Evolutionary conservation across 768 basidiomycete species (phyloP).

Genomic region (Lentinus tigrinus): DNA sequence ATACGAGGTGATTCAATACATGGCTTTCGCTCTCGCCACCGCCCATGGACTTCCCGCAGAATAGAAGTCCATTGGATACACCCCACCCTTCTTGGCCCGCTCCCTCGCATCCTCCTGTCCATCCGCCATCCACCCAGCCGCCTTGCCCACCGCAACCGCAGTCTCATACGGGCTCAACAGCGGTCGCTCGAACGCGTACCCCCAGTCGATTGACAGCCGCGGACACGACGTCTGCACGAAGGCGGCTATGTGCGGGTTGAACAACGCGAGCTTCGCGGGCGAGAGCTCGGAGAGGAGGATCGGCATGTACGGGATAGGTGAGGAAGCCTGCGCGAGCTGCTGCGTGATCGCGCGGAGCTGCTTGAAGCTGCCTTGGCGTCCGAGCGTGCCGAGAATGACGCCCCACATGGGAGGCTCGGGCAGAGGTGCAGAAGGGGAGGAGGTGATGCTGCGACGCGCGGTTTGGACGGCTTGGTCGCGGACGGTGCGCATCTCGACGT

Average conservation of each 20-base stretch:
- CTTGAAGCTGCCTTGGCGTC: conserved; percentile 88
- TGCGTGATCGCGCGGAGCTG: conserved; percentile 83
- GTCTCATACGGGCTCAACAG: conserved; percentile 93
- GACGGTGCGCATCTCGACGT: conserved; percentile 78
- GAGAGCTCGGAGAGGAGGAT: conserved; percentile 97
- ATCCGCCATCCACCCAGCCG: conserved; percentile 62
- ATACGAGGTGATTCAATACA: conserved; percentile 32
- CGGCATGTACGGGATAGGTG: conserved; percentile 73
- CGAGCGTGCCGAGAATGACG: conserved; percentile 90
- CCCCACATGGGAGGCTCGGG: conserved; percentile 63
- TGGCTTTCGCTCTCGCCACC: conserved; percentile 55
- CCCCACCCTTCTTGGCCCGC: conserved; percentile 34
- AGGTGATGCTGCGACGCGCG: conserved; percentile 65
- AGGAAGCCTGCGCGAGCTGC: conserved; percentile 56
- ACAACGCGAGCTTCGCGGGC: conserved; percentile 86
- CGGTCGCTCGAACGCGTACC: conserved; percentile 89
- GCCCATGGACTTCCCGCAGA: conserved; percentile 79
- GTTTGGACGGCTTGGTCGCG: conserved; percentile 73
- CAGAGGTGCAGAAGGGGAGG: conserved; percentile 25
- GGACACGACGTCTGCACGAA: conserved; percentile 98
- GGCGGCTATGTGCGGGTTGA: conserved; percentile 76
- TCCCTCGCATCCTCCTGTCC: conserved; percentile 17
- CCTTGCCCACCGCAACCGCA: conserved; percentile 74
- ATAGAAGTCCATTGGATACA: conserved; percentile 98
- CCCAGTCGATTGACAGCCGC: conserved; percentile 97